Base-by-base conservation (phyloP, 106 monocot genomes). In the Apostasia shenzhenica region DNA sequence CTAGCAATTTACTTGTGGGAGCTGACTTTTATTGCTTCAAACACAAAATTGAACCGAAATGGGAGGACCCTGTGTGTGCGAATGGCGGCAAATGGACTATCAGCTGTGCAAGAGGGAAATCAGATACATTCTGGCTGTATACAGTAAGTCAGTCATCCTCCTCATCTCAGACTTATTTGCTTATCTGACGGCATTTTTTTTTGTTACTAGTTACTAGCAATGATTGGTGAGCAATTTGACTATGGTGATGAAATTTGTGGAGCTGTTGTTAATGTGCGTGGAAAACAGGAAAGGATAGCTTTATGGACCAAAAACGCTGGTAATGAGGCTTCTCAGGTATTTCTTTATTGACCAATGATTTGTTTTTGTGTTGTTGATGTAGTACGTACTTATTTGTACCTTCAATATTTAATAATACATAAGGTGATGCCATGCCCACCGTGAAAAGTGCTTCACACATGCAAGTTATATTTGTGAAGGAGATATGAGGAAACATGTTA, bases 1-100 rank as follows among this genome's bases (percentile, higher is more conserved):
- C 95, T 69, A 91, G 91, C 76, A 91, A 88, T 78, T 59, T 95
- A 69, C 72, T 67, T n/a, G 26, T 70, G 40, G 91, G 91, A 71
- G 86, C 95, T 76, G 95, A 95, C 79, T 84, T 95, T 43, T 77
- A 95, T 72, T 95, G 88, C 66, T 95, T 95, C 60, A 95, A 95
- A 55, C 0, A 82, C 61, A 91, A 86, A 41, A 91, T 95, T 70
- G 91, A 86, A 65, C 95, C 95, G 62, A 91, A 86, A 75, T 95
- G 95, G 95, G 95, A 95, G 71, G 95, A 95, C 60, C 95, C 95
- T 10, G 50, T 91, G 55, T 95, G 95, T 81, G 79, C 88, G 38
- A 86, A 92, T 81, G 95, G 95, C 45, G 95, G 95, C 6, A 95
- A 84, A 73, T 95, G 95, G 95, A 95, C 88, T 9, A 76, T 95